Evolutionary conservation across 257 asterid species (phyloP), one percentile per base, ranked within the genome.

Genomic region (Jacaranda copaia): DNA sequence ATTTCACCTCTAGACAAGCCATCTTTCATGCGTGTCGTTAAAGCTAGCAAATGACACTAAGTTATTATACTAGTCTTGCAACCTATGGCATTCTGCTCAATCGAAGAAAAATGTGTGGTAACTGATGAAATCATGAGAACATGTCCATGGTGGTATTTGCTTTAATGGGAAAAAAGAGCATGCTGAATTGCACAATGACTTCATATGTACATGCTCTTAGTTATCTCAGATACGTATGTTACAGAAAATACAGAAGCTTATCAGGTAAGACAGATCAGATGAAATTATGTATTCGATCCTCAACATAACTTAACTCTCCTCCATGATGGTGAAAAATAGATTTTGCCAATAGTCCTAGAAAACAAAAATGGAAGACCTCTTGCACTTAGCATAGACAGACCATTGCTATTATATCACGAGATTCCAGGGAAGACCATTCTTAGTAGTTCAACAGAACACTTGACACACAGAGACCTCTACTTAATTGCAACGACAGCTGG

Each of bases 361-460:
- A 55, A 55, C 32, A 55, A 7, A 10, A 55, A 32, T 14, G 40
- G 67, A 40, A 55, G 15, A 14, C 59, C 8, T 36, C 67, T 39
- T 72, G 11, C 32, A 53, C 10, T 55, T 3, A 53, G 10, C 59
- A 42, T 20, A 9, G 13, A 60, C 5, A 40, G 63, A 74, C 35
- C 58, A 57, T 53, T 16, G n/a, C n/a, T n/a, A n/a, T n/a, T n/a
- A n/a, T n/a, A n/a, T n/a, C n/a, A n/a, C n/a, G n/a, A n/a, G n/a
- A n/a, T n/a, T 43, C 43, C 13, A 48, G 60, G 35, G 20, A 39
- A 20, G 8, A 32, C 36, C 58, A 57, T 53, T 16, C 16, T 43
- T 45, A 67, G 14, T 60, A 68, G 35, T 77, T 49, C 25, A 53
- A 62, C 39, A 51, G 20, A 81, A 42, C 32, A 67, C 52, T 16